These are phyloP conservation scores for Calycina herbarum DNA, from an alignment of 2,329 filamentous ascomycete genomes.

Conservation along the genomic window DNA sequence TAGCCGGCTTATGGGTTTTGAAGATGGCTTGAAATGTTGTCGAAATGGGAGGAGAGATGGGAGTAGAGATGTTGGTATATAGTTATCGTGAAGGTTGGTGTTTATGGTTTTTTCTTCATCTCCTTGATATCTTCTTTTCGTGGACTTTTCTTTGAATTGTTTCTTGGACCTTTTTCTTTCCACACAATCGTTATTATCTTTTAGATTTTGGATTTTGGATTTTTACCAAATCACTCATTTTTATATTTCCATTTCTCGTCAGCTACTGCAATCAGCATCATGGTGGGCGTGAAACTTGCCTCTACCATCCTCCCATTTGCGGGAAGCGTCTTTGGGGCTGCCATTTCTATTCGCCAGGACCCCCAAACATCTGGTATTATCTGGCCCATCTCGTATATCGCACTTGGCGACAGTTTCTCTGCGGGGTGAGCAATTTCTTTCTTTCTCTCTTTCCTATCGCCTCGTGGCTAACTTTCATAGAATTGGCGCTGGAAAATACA, in stretches of 20 bases:
- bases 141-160: not conserved
- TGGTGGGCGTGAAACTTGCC: not conserved
- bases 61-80: not conserved
- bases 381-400: constrained; percentile 9
- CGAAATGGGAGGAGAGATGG: not conserved
- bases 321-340: not conserved
- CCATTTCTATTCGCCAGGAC: constrained; percentile 2
- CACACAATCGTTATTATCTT: not conserved
- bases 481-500: constrained; percentile 6
- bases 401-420: constrained; percentile 7
- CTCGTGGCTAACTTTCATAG: not conserved
- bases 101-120: not conserved
- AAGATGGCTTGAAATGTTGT: not conserved
- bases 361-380: constrained; percentile 6
- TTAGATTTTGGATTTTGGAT: not conserved
- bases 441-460: not conserved
- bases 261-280: not conserved
- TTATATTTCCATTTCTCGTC: no score
- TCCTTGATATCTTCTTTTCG: not conserved
- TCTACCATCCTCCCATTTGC: constrained; percentile 1
- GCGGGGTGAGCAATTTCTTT: not conserved
- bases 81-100: not conserved
- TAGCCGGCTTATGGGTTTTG: not conserved
- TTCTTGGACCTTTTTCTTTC: not conserved
- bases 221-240: not conserved